Evolutionary conservation across 768 basidiomycete genomes (phyloP), one percentile per base, ranked within the genome.

Genomic region (Tremella mesenterica): DNA sequence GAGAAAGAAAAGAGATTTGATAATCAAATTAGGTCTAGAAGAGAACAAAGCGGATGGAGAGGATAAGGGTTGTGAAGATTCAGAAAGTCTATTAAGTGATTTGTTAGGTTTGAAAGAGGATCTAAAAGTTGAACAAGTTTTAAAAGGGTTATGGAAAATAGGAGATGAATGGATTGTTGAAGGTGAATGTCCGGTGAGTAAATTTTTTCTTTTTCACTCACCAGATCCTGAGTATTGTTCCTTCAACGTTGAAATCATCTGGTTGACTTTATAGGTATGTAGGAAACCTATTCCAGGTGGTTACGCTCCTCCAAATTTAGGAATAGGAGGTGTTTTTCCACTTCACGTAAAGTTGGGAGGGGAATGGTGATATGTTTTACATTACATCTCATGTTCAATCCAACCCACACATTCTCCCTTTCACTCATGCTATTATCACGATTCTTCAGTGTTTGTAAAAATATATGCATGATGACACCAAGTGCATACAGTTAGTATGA

Each of bases 121-220:
- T 18, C 45, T 53, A n/a, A 53, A 52, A 26, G 57, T 56, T 9
- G 56, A 54, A 21, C 41, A 63, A 39, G 53, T 59, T 29, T 31
- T 69, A 7, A 63, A 54, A 31, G 61, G 67, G 1, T 47, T 69
- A 27, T 69, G 67, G 67, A 63, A 56, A 52, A 38, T 69, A 2
- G 57, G 61, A 10, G 58, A 57, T 12, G 44, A 41, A 5, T 58
- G 50, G 48, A 54, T 65, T 10, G 55, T 69, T 9, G 67, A 69
- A 41, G 67, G 67, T 7, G 67, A 69, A 52, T 69, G 67, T 62
- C 67, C 67, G 23, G 67, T 69, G 44, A 56, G 67, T 64, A 18
- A 12, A 36, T 18, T 36, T 36, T 36, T 36, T 36, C 33, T 18
- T 18, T 18, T 36, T 10, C 33, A 12, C 10, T 36, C 10, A 12